Base-by-base conservation (phyloP, 768 basidiomycete species). In the Tubosaeta brunneosetosa region DNA sequence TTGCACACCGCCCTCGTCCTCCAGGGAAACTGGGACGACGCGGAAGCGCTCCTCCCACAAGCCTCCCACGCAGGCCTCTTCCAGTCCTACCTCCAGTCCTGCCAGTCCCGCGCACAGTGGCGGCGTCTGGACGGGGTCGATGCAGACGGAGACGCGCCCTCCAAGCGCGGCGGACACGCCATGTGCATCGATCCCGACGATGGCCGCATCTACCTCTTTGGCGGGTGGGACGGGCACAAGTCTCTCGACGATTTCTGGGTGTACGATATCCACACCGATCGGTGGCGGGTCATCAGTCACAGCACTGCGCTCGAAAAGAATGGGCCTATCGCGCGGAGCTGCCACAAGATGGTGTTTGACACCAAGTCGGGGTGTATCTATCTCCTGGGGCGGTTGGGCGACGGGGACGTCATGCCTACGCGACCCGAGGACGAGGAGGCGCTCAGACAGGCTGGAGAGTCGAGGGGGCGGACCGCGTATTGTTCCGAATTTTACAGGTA, bases 301-400 rank as follows among this genome's bases (percentile, higher is more conserved):
- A 74, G 71, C 38, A 84, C 85, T 1, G 72, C 77, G 1, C 59
- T 68, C 25, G 83, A 86, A 33, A 71, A 71, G 49, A 81, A 85
- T 48, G 88, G 86, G 1, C 89, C 89, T 9, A 78, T 80, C 2
- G 76, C 86, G 4, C 74, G 89, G 27, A 83, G 83, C 9, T 91
- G 89, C 61, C 90, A 91, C 61, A 88, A 86, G 70, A 89, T 90
- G 84, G 82, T 80, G 16, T 90, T 88, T 60, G 87, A 91, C 59
- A 70, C 74, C n/a, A 79, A 77, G 66, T 83, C 82, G 0, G 86
- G 84, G 2, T 75, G 73, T 51, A 84, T 91, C 17, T 91, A 88
- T 64, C 62, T 91, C 1, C 68, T 91, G n/a, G 89, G 89, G 13
- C 72, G 85, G 59, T 66, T 89, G 47, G 76, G 75, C 13, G 86